These are phyloP conservation scores for Sphagnum fallax DNA, from an alignment of 228 moss, liverwort and hornwort species.

Conservation along the genomic window DNA sequence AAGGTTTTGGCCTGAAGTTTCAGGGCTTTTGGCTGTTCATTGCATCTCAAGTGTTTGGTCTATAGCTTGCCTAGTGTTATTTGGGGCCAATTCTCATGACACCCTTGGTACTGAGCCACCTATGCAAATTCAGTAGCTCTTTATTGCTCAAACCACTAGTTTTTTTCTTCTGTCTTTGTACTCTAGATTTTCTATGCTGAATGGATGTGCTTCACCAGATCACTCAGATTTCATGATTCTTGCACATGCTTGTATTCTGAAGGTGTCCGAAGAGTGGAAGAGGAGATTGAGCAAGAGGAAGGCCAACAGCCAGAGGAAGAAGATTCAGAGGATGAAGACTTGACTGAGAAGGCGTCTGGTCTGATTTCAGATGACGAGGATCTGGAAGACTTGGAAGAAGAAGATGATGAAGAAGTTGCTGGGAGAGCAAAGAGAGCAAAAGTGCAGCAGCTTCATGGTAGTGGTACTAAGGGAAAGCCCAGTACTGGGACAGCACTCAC, in stretches of 20 bases:
- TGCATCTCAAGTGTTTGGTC: too few relatives aligned
- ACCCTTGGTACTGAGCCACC: too few relatives aligned
- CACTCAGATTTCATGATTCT: neutral
- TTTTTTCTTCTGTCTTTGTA: too few relatives aligned
- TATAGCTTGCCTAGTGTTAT: too few relatives aligned
- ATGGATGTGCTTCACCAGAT: too few relatives aligned
- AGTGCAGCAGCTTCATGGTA: slow-evolving; percentile 22
- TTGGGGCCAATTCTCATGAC: too few relatives aligned
- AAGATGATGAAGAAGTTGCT: slow-evolving; percentile 33
- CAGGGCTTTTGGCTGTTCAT: too few relatives aligned
- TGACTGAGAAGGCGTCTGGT: slow-evolving; percentile 11
- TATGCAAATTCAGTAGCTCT: too few relatives aligned
- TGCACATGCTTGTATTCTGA: neutral
- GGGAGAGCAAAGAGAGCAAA: slow-evolving; percentile 34
- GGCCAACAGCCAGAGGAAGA: slow-evolving; percentile 32
- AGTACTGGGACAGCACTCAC: slow-evolving; percentile 55
- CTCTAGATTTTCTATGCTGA: too few relatives aligned
- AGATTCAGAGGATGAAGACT: slow-evolving; percentile 33
- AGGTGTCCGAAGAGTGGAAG: slow-evolving; percentile 22
- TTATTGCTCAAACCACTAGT: too few relatives aligned
- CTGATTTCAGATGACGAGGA: slow-evolving; percentile 39
- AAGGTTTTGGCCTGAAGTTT: too few relatives aligned
- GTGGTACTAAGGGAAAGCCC: slow-evolving; percentile 29
- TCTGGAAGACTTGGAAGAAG: slow-evolving; percentile 45
- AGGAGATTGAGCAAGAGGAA: slow-evolving; percentile 30